Evolutionary conservation across 805 yeast species (phyloP), one percentile per base, ranked within the genome.

Genomic region (Maudiozyma turicensis): DNA sequence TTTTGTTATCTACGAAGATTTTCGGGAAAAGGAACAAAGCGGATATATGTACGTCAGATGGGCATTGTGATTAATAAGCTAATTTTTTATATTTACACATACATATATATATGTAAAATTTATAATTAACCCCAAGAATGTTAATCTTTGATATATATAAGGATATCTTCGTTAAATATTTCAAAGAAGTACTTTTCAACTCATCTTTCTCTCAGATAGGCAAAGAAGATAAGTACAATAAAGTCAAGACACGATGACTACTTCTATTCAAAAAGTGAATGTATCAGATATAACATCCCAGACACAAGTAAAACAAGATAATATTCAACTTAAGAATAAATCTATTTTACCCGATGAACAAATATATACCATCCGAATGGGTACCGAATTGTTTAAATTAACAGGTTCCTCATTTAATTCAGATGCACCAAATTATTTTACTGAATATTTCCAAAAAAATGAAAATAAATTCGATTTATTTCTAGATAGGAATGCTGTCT

Each of bases 371-470:
- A 73, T 87, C 26, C 84, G 81, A 58, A 78, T 86, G 10, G 95
- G 95, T 0, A 74, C 71, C 44, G 72, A 71, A 54, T 54, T 76
- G 26, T 86, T 81, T 63, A 52, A 57, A 34, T 33, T 65, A 7
- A 80, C 87, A 57, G 95, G 95, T 0, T 87, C 90, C 0, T 85
- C 95, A 5, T 66, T 88, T 35, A 83, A 87, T 26, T 84, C 84
- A 2, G 96, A 88, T 65, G 81, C 82, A 0, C 96, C 96, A 1
- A 86, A 95, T 3, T 88, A 83, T 61, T 89, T 88, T 69, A 86
- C 96, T 4, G 69, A 74, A 20, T 86, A 71, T 67, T 88, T 89
- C 61, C 56, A 58, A 5, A 58, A 31, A n/a, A 33, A 34, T 8
- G 50, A 26, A 13, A 43, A 44, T 73, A 1, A 64, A 84, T 9